These are phyloP conservation scores for Basidiobolus heterosporus DNA, from an alignment of 371 early-diverging fungal genomes.

Conservation along the genomic window DNA sequence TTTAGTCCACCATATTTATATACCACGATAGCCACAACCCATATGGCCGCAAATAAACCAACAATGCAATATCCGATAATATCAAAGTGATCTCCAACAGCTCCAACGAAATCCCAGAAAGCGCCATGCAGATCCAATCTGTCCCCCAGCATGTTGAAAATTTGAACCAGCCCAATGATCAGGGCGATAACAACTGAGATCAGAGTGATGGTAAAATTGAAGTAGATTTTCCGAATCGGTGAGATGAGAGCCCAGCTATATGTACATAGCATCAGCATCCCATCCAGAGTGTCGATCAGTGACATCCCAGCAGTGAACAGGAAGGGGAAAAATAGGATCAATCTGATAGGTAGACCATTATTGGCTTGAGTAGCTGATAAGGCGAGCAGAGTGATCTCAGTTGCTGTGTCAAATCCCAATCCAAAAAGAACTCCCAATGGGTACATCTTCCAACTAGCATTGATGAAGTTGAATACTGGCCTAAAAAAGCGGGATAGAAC, in stretches of 20 bases:
- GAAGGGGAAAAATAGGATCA: slow-evolving; percentile 35
- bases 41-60: slow-evolving; percentile 26
- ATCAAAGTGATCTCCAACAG: slow-evolving; percentile 27
- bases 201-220: slow-evolving; percentile 41
- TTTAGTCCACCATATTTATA: slow-evolving; percentile 23
- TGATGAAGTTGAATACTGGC: slow-evolving; percentile 30
- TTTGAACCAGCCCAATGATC: slow-evolving; percentile 29
- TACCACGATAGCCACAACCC: slow-evolving; percentile 20
- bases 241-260: slow-evolving; percentile 43
- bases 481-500: slow-evolving; percentile 29
- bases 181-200: slow-evolving; percentile 39
- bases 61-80: slow-evolving; percentile 33
- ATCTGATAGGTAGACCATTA: slow-evolving; percentile 23
- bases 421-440: slow-evolving; percentile 43
- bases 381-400: slow-evolving; percentile 35
- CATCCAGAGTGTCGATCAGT: slow-evolving; percentile 44
- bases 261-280: slow-evolving; percentile 38
- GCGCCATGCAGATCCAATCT: slow-evolving; percentile 23
- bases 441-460: slow-evolving; percentile 49
- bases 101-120: slow-evolving; percentile 36
- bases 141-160: slow-evolving; percentile 27
- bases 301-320: slow-evolving; percentile 52
- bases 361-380: slow-evolving; percentile 32
- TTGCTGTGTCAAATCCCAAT: slow-evolving; percentile 54
- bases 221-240: slow-evolving; percentile 38